Base-by-base conservation (phyloP, 1,284 basidiomycete genomes). In the Fomitopsis schrenkii region DNA sequence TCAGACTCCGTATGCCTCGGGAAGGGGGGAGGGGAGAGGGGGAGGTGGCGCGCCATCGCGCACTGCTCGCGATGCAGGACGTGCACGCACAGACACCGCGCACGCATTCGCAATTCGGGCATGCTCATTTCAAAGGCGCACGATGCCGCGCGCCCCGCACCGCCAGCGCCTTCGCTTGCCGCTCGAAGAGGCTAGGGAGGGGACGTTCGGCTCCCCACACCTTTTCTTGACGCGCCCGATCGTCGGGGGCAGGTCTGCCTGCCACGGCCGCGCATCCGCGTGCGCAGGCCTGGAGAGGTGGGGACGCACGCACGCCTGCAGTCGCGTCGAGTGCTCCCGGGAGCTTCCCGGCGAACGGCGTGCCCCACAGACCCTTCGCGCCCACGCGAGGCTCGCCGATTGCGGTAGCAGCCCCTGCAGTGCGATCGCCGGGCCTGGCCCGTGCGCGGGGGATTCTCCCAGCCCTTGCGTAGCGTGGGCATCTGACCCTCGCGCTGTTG, bases 401-500 rank as follows among this genome's bases (percentile, higher is more conserved):
- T 17, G 15, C 15, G 17, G 17, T 17, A 45, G 42, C 42, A 45
- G 42, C 28, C 33, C 50, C 50, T 53, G 50, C 15, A 54, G 52
- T 30, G n/a, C 33, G 52, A 54, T 54, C 35, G 35, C 52, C 52
- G 19, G 35, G 35, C 52, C 33, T 53, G 6, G 52, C 30, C 36
- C 19, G n/a, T 38, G 50, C 36, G 52, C 30, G 50, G 48, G 14
- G 35, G 33, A 40, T 26, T 33, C n/a, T 48, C 44, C 56, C 56
- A 58, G 56, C 22, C 45, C 56, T 30, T 48, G 36, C 10, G 46
- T 42, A 38, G 33, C 48, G 48, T 48, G 57, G 40, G 48, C 57
- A 59, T 53, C 33, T 59, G 57, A 59, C 48, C 46, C 33, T 19
- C n/a, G 17, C 19, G 46, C 19, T 53, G 46, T 36, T 48, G 48